Percentiles rank a stretch among this genome's conserved stretches.
Conservation (phyloP, 139 green algal species). For the Coccomyxa sp. region DNA sequence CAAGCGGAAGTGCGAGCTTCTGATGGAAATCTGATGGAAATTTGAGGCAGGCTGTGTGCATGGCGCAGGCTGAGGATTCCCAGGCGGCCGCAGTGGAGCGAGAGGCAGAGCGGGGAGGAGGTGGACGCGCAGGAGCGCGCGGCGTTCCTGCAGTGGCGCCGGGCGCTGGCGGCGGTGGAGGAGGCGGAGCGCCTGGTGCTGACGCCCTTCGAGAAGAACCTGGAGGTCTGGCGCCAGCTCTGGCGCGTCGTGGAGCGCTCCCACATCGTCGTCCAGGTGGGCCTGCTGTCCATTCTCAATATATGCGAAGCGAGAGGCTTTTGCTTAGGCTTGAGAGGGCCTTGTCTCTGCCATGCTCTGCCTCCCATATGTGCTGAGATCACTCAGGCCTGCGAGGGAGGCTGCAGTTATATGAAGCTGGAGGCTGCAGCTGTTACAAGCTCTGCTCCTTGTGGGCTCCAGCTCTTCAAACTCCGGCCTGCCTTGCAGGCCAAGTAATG, state of each 20-base stretch:
- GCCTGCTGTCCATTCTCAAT: not conserved
- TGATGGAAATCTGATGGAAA: not conserved
- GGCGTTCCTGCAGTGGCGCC: slow-evolving; percentile 88
- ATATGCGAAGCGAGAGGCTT: too few species aligned
- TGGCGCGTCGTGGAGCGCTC: slow-evolving; percentile 95
- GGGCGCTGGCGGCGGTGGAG: slow-evolving; percentile 74
- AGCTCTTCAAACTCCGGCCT: too few species aligned
- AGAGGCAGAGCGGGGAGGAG: slow-evolving; percentile 64
- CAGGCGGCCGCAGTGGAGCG: slow-evolving; percentile 75
- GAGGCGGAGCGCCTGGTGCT: slow-evolving; percentile 83
- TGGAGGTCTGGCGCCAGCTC: slow-evolving; percentile 98
- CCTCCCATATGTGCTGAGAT: too few species aligned
- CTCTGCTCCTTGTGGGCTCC: too few species aligned
- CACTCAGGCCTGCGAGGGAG: too few species aligned
- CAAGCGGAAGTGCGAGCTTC: not conserved
- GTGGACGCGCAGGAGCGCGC: slow-evolving; percentile 74
- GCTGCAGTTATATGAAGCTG: too few species aligned
- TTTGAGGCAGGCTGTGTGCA: not conserved
- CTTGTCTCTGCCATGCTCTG: too few species aligned
- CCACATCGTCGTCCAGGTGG: slow-evolving; percentile 89
- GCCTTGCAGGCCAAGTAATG: too few species aligned
- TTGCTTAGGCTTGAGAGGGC: too few species aligned
- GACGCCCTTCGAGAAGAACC: slow-evolving; percentile 99
- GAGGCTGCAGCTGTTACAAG: too few species aligned
- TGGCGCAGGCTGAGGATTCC: slow-evolving; percentile 55